phyloP scores from a whole-genome alignment of 129 eudicot species.

The Artemisia argyi region DNA sequence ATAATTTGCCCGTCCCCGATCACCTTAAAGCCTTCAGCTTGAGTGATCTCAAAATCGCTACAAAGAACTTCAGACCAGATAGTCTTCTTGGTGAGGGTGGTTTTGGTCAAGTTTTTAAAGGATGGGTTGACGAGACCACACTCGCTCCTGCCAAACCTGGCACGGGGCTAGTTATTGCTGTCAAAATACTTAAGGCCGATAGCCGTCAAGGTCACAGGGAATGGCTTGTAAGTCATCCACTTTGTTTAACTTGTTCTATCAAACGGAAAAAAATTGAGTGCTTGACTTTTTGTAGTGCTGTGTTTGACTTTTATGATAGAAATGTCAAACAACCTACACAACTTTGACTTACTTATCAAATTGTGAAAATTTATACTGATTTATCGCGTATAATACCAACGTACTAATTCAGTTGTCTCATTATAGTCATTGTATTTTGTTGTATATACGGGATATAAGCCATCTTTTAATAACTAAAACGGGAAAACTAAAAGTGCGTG shows the following conservation, averaged over 20 bases:
- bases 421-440: too few relatives aligned
- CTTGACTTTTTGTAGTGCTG: not conserved
- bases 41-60: conserved; percentile 53
- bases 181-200: conserved; percentile 59
- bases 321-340: too few relatives aligned
- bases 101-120: conserved; percentile 66
- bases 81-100: conserved; percentile 73
- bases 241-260: not conserved
- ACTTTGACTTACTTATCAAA: not conserved
- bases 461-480: too few relatives aligned
- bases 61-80: conserved; percentile 62
- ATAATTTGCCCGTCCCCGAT: conserved; percentile 30
- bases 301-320: not conserved
- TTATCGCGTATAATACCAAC: not conserved
- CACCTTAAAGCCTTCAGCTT: conserved; percentile 56
- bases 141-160: conserved; percentile 68
- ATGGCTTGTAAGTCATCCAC: conserved; percentile 57
- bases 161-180: conserved; percentile 59
- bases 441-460: too few relatives aligned
- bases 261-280: not conserved
- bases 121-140: conserved; percentile 67
- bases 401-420: too few relatives aligned
- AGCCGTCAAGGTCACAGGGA: conserved; percentile 76
- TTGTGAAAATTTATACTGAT: not conserved
- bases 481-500: too few relatives aligned